Evolutionary conservation across 805 yeast genomes (phyloP), one percentile per base, ranked within the genome.

Genomic region (Torulaspora maleeae): DNA sequence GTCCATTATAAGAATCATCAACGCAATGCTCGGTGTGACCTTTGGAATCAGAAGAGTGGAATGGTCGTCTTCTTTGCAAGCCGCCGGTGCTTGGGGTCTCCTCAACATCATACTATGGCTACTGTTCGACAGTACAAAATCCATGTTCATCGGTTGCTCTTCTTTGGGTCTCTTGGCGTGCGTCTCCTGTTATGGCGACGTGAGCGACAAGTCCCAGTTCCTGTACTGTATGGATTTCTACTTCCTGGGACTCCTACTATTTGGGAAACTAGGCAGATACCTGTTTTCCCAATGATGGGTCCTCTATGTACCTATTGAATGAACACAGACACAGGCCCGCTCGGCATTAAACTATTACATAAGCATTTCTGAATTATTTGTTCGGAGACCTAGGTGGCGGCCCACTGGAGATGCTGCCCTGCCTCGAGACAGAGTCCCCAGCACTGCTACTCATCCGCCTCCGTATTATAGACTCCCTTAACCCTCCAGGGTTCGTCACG

Each of bases 31-130:
- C 35, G 95, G 95, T 2, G 76, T 85, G 28, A 74, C 81, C 4
- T 84, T 80, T 56, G 88, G 87, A 19, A 74, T 85, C 27, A 74
- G 86, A 53, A 80, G 78, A 51, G 70, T 82, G 30, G 83, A 81
- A 54, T 84, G 91, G 91, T 66, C 73, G 39, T 75, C 83, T 0
- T 73, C 80, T 15, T 64, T 79, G 35, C 89, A 85, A 56, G 82
- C 84, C 10, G 73, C 83, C 3, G 65, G 77, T 36, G 72, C 81
- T 3, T 83, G 87, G 83, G 69, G 79, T 10, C 62, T 79, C 17
- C 66, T 82, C 44, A 82, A 81, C 62, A 76, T 84, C 0, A 76
- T 83, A 4, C 67, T 84, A 27, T 83, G 91, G 89, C 58, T 78
- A 42, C 66, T 80, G 40, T 71, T 82, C 41, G 88, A 82, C 57